Conservation (phyloP, 73 alveolate species). For the Stentor roeselii region DNA sequence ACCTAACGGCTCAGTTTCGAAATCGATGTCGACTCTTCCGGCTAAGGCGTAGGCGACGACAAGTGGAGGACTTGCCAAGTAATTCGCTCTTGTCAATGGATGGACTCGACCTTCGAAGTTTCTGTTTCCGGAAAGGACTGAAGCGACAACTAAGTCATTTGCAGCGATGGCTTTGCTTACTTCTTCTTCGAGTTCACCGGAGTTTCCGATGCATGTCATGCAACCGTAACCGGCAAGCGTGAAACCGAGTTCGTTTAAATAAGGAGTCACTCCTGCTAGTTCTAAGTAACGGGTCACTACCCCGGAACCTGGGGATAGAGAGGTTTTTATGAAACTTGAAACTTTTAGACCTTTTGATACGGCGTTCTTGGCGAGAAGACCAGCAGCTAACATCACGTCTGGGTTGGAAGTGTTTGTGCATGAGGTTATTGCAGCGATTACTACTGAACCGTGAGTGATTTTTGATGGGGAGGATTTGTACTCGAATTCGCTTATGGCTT, state of each 20-base stretch:
- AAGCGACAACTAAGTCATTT: constrained; percentile 73
- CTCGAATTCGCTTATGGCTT: neutral
- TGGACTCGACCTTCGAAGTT: constrained; percentile 90
- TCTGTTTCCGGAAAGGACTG: constrained; percentile 87
- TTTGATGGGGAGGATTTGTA: constrained; percentile 39
- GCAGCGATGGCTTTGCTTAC: constrained; percentile 68
- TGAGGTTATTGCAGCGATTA: constrained; percentile 84
- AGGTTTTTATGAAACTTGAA: constrained; percentile 73
- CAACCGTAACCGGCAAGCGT: constrained; percentile 89
- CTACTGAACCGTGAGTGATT: constrained; percentile 72
- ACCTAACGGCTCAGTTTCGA: constrained; percentile 57
- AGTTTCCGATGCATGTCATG: constrained; percentile 90
- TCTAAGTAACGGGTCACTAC: constrained; percentile 73
- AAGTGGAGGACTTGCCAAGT: constrained; percentile 84
- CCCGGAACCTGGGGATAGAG: constrained; percentile 86
- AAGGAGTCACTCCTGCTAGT: constrained; percentile 59
- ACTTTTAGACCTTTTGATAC: constrained; percentile 71
- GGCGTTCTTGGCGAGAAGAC: constrained; percentile 88
- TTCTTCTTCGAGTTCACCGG: constrained; percentile 73
- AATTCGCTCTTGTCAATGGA: constrained; percentile 79
- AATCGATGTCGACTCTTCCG: constrained; percentile 69
- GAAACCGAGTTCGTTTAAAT: constrained; percentile 76
- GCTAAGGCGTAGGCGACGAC: constrained; percentile 81
- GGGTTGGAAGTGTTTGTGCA: constrained; percentile 93
- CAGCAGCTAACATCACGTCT: constrained; percentile 85